A percentile compares a stretch with the other conserved stretches of the same genome.
These are phyloP conservation scores for Thamnidium elegans DNA, from an alignment of 192 early-diverging fungal genomes.

Conservation along the genomic window DNA sequence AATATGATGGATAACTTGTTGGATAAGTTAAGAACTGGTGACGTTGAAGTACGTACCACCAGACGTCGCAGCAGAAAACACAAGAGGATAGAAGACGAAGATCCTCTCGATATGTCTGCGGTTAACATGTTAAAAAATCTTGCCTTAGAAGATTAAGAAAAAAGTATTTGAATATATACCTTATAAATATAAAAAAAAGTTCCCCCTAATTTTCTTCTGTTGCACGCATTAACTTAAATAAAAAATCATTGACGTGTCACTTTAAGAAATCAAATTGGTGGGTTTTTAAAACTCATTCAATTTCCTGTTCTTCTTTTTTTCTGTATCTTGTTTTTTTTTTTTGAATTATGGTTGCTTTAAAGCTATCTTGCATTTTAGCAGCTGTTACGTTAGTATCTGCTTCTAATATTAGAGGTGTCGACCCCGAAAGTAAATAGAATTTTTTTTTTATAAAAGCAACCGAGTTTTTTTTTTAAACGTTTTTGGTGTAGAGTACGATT, in stretches of 20 bases:
- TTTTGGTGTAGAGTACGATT: slow-evolving; percentile 1
- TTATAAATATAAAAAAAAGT: too few species aligned
- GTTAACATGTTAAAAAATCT: slow-evolving; percentile 6
- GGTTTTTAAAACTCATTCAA: too few species aligned
- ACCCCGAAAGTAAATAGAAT: slow-evolving; percentile 11
- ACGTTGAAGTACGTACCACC: slow-evolving; percentile 48
- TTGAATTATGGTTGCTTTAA: not conserved
- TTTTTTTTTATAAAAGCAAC: not conserved
- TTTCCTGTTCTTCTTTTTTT: too few species aligned
- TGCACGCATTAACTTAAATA: too few species aligned
- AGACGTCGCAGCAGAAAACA: slow-evolving; percentile 11
- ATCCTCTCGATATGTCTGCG: not conserved
- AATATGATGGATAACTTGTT: slow-evolving; percentile 75
- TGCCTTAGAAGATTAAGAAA: not conserved
- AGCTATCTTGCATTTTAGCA: slow-evolving; percentile 15
- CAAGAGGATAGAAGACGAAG: not conserved
- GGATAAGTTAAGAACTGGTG: slow-evolving; percentile 62
- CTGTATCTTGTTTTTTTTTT: too few species aligned
- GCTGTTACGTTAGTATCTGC: slow-evolving; percentile 7
- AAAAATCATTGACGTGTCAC: too few species aligned
- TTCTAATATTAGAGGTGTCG: slow-evolving; percentile 6
- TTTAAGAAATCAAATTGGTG: too few species aligned
- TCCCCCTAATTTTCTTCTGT: too few species aligned
- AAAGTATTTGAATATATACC: not conserved
- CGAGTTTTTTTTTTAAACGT: not conserved